Base-by-base conservation (phyloP, 805 yeast genomes). In the Candida coleopterorum region DNA sequence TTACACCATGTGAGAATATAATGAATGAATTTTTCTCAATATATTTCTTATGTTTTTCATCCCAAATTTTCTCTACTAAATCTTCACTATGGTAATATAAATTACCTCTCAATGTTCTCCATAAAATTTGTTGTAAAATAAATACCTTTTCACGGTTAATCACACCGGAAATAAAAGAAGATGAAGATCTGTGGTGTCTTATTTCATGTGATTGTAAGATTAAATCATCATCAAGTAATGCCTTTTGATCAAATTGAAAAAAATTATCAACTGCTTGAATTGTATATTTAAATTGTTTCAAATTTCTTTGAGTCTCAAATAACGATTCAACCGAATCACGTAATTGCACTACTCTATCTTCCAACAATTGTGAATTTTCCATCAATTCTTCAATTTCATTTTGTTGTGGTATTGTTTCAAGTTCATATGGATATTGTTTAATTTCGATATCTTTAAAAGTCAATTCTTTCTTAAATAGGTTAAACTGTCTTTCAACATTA, bases 71-170 rank as follows among this genome's bases (percentile, higher is more conserved):
- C 49, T 82, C 85, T 6, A 74, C 74, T 41, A 90, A 77, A 47
- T 85, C 93, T 32, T 75, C 73, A 44, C 83, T 75, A 47, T 81
- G 80, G 57, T 89, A 75, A 52, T 75, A 86, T 46, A 94, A 68
- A 57, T 93, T 93, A 53, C 98, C 98, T 58, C 98, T 79, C 44
- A 90, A 72, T 14, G 87, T 79, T 62, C 99, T 76, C 95, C 96
- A 93, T 32, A 88, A 64, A 39, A 93, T 86, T 50, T 79, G 84
- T 55, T 88, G 88, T 44, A 93, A 67, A 2, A 81, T 69, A 11
- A 72, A 75, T 18, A 87, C 70, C 52, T 83, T 84, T 9, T 69
- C 75, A 49, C 93, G 74, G 29, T 79, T 72, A 31, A 93, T 80
- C 10, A 90, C 89, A 35, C 97, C 98, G 7, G 93, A 77, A 34